A percentile compares a stretch with the other conserved stretches of the same genome.
Conservation (phyloP, 2,329 filamentous ascomycete species). For the Metarhizium humberi region DNA sequence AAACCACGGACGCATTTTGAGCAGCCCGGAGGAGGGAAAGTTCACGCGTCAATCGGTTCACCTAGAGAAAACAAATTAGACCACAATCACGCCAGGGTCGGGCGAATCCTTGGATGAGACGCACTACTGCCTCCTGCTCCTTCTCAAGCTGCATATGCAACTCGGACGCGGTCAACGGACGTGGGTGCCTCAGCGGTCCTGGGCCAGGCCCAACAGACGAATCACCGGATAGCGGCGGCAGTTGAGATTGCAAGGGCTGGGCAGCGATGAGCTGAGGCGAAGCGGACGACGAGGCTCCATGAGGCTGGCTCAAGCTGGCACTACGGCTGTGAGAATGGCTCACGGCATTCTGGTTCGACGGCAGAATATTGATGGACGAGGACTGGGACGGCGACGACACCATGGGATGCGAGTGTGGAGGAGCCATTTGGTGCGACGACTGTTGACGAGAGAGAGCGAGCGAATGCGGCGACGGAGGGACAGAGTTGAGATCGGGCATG, state of each 20-base stretch:
- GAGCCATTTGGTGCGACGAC: constrained; percentile 34
- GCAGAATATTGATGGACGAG: constrained; percentile 45
- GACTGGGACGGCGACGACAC: constrained; percentile 13
- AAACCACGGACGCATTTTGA: constrained; percentile 57
- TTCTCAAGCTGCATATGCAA: constrained; percentile 85
- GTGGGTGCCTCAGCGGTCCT: constrained; percentile 75
- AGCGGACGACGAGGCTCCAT: constrained; percentile 23
- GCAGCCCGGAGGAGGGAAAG: constrained; percentile 70
- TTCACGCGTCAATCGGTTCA: constrained; percentile 88
- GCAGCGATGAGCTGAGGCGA: constrained; percentile 11
- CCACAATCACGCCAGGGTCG: background rate
- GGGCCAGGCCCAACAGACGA: constrained; percentile 45
- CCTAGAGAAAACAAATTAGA: constrained; percentile 38
- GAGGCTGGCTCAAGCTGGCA: constrained; percentile 10
- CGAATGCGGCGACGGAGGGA: constrained; percentile 39
- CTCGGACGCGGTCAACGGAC: constrained; percentile 80
- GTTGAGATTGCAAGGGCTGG: constrained; percentile 19
- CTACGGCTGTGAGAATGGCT: constrained; percentile 18
- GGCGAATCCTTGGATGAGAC: constrained; percentile 17
- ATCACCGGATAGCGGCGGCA: constrained; percentile 20
- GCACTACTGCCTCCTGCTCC: constrained; percentile 87
- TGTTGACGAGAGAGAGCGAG: constrained; percentile 30
- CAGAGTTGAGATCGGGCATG: constrained; percentile 49
- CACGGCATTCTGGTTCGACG: constrained; percentile 43
- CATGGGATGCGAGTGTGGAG: constrained; percentile 21